Evolutionary conservation across 2,329 filamentous ascomycete genomes (phyloP).

Genomic region (Leptographium wingfieldii): DNA sequence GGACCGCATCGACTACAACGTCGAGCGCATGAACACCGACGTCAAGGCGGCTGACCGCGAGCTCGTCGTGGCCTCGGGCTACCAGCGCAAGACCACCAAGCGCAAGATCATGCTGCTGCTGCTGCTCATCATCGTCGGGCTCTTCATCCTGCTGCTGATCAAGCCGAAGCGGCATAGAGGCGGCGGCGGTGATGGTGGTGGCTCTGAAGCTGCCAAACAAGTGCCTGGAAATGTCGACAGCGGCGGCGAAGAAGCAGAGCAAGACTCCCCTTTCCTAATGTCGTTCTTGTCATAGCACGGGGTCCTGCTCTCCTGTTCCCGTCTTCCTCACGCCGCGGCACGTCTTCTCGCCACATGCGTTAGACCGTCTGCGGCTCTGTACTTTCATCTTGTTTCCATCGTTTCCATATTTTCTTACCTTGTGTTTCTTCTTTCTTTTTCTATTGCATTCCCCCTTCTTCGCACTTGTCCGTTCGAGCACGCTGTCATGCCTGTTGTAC

Average conservation of each 20-base stretch:
- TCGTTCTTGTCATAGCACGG: neutral
- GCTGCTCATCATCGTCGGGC: conserved; percentile 66
- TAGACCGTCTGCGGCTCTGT: neutral
- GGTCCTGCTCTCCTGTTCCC: neutral
- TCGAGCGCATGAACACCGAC: conserved; percentile 87
- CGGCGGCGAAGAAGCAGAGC: neutral
- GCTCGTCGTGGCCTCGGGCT: conserved; percentile 74
- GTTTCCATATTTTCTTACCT: neutral
- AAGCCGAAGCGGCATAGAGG: conserved; percentile 52
- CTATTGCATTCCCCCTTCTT: neutral
- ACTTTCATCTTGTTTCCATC: neutral
- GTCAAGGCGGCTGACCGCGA: conserved; percentile 91
- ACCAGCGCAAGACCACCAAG: conserved; percentile 80
- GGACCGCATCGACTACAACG: conserved; percentile 94
- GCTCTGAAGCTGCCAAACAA: neutral
- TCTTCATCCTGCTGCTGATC: conserved; percentile 72
- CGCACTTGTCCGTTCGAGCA: neutral
- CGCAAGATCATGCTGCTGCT: conserved; percentile 88
- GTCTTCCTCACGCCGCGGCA: neutral
- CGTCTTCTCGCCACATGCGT: neutral
- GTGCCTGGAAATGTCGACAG: neutral
- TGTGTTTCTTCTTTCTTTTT: neutral
- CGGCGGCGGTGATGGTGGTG: neutral
- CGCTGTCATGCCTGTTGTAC: neutral
- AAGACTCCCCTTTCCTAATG: neutral